phyloP scores from a whole-genome alignment of 352 stramenopile genomes.

The Phytopythium chamaehyphon region DNA sequence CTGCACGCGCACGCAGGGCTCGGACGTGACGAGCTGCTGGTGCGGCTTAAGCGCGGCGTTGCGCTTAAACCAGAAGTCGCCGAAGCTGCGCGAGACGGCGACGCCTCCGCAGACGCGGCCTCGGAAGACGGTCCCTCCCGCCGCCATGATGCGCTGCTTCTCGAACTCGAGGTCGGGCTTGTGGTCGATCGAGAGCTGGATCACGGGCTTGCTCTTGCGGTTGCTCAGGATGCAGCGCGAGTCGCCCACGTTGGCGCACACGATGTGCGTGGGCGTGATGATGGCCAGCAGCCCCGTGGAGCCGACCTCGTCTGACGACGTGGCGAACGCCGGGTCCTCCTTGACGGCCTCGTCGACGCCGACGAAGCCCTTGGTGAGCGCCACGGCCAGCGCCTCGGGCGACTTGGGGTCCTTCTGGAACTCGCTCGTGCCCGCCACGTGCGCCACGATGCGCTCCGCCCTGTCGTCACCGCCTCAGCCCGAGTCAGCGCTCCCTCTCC shows the following conservation, averaged over 20 bases:
- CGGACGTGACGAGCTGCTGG: conserved; percentile 82
- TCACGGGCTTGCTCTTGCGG: conserved; percentile 53
- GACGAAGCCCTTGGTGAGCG: conserved; percentile 75
- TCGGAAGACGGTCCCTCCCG: conserved; percentile 80
- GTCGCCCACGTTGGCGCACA: conserved; percentile 83
- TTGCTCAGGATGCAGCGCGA: conserved; percentile 85
- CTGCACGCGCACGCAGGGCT: conserved; percentile 79
- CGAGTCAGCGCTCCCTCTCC: no score
- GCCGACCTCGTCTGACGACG: conserved; percentile 72
- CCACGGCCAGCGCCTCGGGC: conserved; percentile 63
- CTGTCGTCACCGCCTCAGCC: conserved; percentile 22
- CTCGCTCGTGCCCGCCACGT: conserved; percentile 65
- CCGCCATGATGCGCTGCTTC: conserved; percentile 80
- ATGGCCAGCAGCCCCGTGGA: conserved; percentile 80
- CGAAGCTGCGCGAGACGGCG: conserved; percentile 82
- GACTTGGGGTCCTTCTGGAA: conserved; percentile 73
- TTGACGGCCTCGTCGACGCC: conserved; percentile 69
- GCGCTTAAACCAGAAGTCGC: conserved; percentile 88
- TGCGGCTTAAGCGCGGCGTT: conserved; percentile 73
- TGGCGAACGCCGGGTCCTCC: conserved; percentile 56
- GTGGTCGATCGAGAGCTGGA: conserved; percentile 84
- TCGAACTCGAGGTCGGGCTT: conserved; percentile 85
- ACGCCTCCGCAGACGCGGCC: conserved; percentile 81
- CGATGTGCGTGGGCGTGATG: conserved; percentile 75
- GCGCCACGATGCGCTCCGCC: conserved; percentile 58